Evolutionary conservation across 2,329 filamentous ascomycete genomes (phyloP), one percentile per base, ranked within the genome.

Genomic region (Alternaria solani): DNA sequence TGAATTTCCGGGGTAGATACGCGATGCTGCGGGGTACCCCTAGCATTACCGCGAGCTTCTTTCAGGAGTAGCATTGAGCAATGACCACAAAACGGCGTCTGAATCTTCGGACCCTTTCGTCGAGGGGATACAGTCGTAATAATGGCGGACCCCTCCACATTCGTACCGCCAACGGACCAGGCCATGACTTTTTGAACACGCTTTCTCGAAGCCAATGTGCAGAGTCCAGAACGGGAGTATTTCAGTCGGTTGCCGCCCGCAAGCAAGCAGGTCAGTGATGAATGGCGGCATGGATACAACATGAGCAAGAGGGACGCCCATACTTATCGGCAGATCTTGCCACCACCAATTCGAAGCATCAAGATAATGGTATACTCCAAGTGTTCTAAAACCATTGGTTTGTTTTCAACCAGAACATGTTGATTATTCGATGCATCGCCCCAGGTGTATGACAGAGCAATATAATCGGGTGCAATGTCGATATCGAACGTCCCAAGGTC

Each of bases 391-490:
- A 3, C 4, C 12, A 52, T 20, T 5, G n/a, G 18, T 14, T 48
- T 61, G 9, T 42, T 47, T 23, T 52, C 32, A 16, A 57, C 28
- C 9, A 14, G 8, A 5, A 53, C 38, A 2, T n/a, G 47, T 36
- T 25, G 42, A 16, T 26, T 28, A 20, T 34, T 9, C 12, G 14
- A 36, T 25, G 51, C 23, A 25, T 16, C 23, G 18, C 51, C 57
- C 44, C 44, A 59, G 7, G 51, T 55, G 12, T 59, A 59, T n/a
- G 53, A 61, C 1, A 57, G 43, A 25, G 47, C 53, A 25, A 57
- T 57, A 26, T 48, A 32, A 11, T 49, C 28, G 7, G 47, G 54
- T 36, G 36, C 32, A 23, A 23, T 26, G 25, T 44, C 26, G n/a
- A 49, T 20, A 23, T 57, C 43, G 32, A 48, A 47, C 5, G 26